Percentiles rank a stretch among this genome's conserved stretches.
Evolutionary conservation across 176 grass and related monocot species (phyloP).

Genomic region (Miscanthus lutarioriparius): DNA sequence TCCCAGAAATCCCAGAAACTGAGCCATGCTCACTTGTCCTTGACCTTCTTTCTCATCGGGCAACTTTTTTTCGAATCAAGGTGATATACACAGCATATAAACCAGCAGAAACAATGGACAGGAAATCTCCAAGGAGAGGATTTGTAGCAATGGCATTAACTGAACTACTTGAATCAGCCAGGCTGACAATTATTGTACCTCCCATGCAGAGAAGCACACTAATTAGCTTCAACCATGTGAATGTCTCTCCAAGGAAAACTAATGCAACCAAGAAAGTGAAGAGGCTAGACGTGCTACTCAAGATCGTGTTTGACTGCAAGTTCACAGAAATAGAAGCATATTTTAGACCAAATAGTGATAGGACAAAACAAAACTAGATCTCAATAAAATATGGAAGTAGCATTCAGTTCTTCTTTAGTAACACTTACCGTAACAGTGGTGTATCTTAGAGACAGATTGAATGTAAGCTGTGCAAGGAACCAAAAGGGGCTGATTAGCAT

Average conservation of each 20-base stretch:
- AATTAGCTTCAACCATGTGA: constrained; percentile 88
- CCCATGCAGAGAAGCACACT: constrained; percentile 97
- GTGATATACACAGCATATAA: constrained; percentile 93
- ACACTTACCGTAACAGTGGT: constrained; percentile 89
- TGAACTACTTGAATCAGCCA: constrained; percentile 67
- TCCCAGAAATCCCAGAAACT: constrained; percentile 93
- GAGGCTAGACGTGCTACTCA: constrained; percentile 94
- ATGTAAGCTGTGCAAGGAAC: constrained; percentile 91
- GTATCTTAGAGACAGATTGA: constrained; percentile 97
- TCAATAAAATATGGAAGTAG: neutral
- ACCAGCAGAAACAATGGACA: constrained; percentile 83
- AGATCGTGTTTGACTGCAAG: constrained; percentile 94
- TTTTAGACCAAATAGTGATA: constrained; percentile 17
- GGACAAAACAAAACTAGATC: neutral
- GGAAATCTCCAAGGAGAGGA: constrained; percentile 80
- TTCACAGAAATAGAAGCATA: constrained; percentile 22
- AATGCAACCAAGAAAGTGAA: constrained; percentile 97
- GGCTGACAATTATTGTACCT: constrained; percentile 92
- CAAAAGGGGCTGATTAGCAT: constrained; percentile 93
- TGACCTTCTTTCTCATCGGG: constrained; percentile 95
- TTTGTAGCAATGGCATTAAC: constrained; percentile 72
- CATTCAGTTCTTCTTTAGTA: constrained; percentile 6
- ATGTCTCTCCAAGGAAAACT: constrained; percentile 84
- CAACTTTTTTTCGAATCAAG: constrained; percentile 83
- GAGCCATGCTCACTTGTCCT: constrained; percentile 92